Conservation (phyloP, 2,329 filamentous ascomycete species). For the Magnaporthiopsis incrustans region DNA sequence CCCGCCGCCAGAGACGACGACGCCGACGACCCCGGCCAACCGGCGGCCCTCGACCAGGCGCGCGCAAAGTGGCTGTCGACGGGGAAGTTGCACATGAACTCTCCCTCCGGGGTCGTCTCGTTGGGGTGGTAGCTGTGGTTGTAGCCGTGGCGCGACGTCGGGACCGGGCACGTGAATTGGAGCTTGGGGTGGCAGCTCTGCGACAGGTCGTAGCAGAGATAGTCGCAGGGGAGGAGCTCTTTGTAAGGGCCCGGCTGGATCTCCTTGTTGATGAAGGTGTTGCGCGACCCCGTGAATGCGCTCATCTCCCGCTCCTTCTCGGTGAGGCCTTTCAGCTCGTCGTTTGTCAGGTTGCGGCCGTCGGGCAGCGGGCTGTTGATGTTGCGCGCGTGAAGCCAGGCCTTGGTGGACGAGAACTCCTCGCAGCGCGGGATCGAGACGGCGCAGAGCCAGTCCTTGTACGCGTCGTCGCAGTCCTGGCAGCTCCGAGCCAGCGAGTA, state of each 20-base stretch:
- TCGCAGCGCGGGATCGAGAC: constrained; percentile 89
- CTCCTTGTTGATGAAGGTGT: constrained; percentile 59
- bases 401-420: constrained; percentile 55
- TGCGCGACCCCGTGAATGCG: constrained; percentile 54
- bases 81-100: constrained; percentile 50
- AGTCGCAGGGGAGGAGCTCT: constrained; percentile 80
- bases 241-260: constrained; percentile 86
- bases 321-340: constrained; percentile 20
- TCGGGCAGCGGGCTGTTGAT: constrained; percentile 64
- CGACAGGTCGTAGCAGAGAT: constrained; percentile 80
- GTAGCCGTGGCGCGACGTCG: constrained; percentile 28
- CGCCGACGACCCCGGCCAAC: constrained; percentile 6
- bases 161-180: constrained; percentile 64
- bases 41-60: constrained; percentile 22
- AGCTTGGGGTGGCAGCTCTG: constrained; percentile 74
- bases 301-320: constrained; percentile 18
- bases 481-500: constrained; percentile 80
- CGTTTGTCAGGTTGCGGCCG: constrained; percentile 43
- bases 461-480: constrained; percentile 66
- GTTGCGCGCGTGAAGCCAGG: constrained; percentile 60
- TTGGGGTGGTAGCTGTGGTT: constrained; percentile 34
- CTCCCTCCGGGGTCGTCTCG: constrained; percentile 13
- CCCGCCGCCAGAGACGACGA: constrained; percentile 11
- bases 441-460: constrained; percentile 92
- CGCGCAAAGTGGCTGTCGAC: constrained; percentile 43